These are phyloP conservation scores for Coleophoma crateriformis DNA, from an alignment of 2,329 filamentous ascomycete genomes.

Conservation along the genomic window DNA sequence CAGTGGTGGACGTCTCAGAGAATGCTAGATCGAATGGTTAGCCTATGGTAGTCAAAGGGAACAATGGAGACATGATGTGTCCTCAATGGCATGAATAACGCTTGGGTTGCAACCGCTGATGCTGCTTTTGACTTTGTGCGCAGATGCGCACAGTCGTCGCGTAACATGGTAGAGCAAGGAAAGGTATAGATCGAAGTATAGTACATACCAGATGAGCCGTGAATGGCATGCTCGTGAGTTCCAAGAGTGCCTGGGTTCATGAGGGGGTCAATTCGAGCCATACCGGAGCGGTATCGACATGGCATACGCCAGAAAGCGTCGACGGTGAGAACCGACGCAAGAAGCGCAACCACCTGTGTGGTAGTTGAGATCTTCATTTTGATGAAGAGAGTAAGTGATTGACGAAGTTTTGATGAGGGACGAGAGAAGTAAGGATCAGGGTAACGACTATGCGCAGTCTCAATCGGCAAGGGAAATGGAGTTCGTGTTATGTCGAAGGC, in stretches of 20 bases:
- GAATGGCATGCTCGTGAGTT: conserved; percentile 67
- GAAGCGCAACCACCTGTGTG: conserved; percentile 3
- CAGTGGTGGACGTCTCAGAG: conserved; percentile 46
- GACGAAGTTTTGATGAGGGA: not conserved
- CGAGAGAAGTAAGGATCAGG: not conserved
- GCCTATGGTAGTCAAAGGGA: not conserved
- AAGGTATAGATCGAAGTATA: not conserved
- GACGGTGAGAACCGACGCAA: conserved; percentile 19
- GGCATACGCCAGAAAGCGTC: conserved; percentile 87
- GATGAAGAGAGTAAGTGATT: not conserved
- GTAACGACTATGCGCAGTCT: too few relatives aligned
- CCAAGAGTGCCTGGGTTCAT: conserved; percentile 55
- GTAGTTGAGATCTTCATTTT: conserved; percentile 6
- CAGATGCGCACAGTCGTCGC: too few relatives aligned
- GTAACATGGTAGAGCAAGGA: not conserved
- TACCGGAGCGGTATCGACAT: conserved; percentile 64
- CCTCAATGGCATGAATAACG: too few relatives aligned
- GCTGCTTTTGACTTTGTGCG: too few relatives aligned
- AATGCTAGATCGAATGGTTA: conserved; percentile 49
- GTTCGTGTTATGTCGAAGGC: too few relatives aligned
- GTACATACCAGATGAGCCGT: conserved; percentile 68
- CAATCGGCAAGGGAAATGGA: too few relatives aligned
- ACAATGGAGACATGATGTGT: too few relatives aligned
- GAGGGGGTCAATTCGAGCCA: conserved; percentile 74
- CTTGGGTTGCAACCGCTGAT: too few relatives aligned